These are phyloP conservation scores for Talaromyces proteolyticus DNA, from an alignment of 495 filamentous ascomycete species.

Conservation along the genomic window DNA sequence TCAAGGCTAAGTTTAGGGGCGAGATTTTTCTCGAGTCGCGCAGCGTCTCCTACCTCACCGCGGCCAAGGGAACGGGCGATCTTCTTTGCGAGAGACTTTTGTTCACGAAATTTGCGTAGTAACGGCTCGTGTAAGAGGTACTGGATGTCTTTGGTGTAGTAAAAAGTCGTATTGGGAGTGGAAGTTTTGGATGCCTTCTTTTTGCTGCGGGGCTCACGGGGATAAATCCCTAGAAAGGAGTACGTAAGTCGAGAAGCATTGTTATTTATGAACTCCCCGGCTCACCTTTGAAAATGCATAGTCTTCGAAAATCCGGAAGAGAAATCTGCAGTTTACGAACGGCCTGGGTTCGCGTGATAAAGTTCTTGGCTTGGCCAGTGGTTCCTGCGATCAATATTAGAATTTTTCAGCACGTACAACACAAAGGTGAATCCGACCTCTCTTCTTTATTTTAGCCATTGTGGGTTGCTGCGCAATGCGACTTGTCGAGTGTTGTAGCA, in stretches of 20 bases:
- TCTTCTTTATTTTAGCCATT: conserved; percentile 92
- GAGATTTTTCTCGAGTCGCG: conserved; percentile 75
- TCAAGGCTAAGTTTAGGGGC: conserved; percentile 84
- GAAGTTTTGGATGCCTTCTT: conserved; percentile 92
- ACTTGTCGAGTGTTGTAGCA: conserved; percentile 14
- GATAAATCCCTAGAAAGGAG: conserved; percentile 68
- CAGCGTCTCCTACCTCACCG: conserved; percentile 83
- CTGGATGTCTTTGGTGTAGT: conserved; percentile 98
- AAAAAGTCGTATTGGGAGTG: conserved; percentile 90
- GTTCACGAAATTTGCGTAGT: conserved; percentile 92
- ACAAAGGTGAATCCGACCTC: conserved; percentile 45
- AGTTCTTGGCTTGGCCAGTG: conserved; percentile 94
- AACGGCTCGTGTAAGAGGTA: conserved; percentile 96
- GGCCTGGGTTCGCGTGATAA: conserved; percentile 92
- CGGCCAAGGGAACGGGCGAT: conserved; percentile 85
- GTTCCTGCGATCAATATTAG: conserved; percentile 47
- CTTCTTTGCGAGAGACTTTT: conserved; percentile 95
- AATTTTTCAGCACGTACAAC: conserved; percentile 4
- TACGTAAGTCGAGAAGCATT: too few relatives aligned
- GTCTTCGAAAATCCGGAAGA: conserved; percentile 90
- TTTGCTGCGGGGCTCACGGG: conserved; percentile 90
- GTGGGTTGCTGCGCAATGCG: conserved; percentile 5
- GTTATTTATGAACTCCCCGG: too few relatives aligned
- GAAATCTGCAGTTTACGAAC: conserved; percentile 97
- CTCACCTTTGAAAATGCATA: conserved; percentile 95